Evolutionary conservation across 768 basidiomycete species (phyloP), one percentile per base, ranked within the genome.

Genomic region (Lactarius hengduanensis): DNA sequence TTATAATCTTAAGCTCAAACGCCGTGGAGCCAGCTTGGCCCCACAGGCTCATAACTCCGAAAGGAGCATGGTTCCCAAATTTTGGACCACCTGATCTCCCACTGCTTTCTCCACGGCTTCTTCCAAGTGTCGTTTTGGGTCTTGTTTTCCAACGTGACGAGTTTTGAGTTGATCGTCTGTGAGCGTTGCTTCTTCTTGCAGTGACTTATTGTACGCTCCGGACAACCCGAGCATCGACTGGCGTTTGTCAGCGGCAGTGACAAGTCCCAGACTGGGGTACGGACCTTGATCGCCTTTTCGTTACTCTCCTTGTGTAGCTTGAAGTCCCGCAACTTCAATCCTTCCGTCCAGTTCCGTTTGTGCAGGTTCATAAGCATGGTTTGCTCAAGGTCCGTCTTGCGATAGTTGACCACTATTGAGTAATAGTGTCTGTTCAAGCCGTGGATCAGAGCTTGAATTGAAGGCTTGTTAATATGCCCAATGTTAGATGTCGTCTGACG

Each of bases 261-360:
- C 61, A 47, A 36, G 22, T 54, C 30, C 34, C 28, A 63, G 20
- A 36, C 28, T 11, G 28, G 22, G 20, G 20, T 60, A 71, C 84
- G 67, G 74, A 96, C 96, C 86, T 97, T 95, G 81, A 99, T 94
- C 36, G 92, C 89, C 73, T 87, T 89, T 79, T 98, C 95, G 73
- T 98, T 98, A 36, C 80, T 80, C 77, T 92, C 86, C 74, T 95
- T 94, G 77, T 96, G 92, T 62, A 83, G 78, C 77, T 90, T 84
- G 78, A 98, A 98, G 78, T 98, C 95, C 50, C 88, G 84, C 74
- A 99, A 77, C 75, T 91, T 93, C 70, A 99, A 80, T 1, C 96
- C 97, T 76, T 98, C 96, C 2, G 97, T 98, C 97, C 97, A 99
- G 74, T 97, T 96, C 73, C 94, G 84, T 78, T 98, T 98, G 81